Percentiles rank a stretch among this genome's conserved stretches.
Conservation (phyloP, 2,329 filamentous ascomycete genomes). For the Colletotrichum tofieldiae region DNA sequence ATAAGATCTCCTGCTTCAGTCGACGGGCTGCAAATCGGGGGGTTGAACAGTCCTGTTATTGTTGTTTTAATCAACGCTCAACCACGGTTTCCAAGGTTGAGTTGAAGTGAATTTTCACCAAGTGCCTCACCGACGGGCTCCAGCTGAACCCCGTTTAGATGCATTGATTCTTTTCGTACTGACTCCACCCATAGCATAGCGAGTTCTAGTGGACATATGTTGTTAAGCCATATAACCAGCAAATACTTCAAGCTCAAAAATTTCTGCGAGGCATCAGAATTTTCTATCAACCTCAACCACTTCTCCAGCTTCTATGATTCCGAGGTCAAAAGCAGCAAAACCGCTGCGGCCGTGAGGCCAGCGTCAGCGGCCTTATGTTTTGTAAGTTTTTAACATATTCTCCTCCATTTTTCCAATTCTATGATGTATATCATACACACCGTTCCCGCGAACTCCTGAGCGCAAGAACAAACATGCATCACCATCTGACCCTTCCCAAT, state of each 20-base stretch:
- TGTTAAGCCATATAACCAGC: conserved; percentile 16
- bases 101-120: conserved; percentile 18
- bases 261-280: conserved; percentile 15
- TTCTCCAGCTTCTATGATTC: background rate
- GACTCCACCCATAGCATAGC: background rate
- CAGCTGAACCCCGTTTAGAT: background rate
- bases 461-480: conserved; percentile 80
- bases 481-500: conserved; percentile 74
- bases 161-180: background rate
- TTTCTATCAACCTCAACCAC: conserved; percentile 2
- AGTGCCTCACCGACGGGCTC: background rate
- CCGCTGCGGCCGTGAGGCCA: background rate
- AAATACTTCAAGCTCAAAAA: conserved; percentile 44
- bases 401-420: conserved; percentile 33
- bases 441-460: conserved; percentile 75
- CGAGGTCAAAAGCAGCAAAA: background rate
- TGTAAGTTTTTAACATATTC: conserved; percentile 46
- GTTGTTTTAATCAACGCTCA: background rate
- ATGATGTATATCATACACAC: conserved; percentile 70
- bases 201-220: conserved; percentile 11
- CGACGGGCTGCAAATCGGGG: background rate
- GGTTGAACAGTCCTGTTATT: background rate
- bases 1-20: background rate
- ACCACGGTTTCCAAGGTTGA: background rate
- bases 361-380: background rate